Evolutionary conservation across 768 basidiomycete species (phyloP).

Genomic region (Amanita jacksonii): DNA sequence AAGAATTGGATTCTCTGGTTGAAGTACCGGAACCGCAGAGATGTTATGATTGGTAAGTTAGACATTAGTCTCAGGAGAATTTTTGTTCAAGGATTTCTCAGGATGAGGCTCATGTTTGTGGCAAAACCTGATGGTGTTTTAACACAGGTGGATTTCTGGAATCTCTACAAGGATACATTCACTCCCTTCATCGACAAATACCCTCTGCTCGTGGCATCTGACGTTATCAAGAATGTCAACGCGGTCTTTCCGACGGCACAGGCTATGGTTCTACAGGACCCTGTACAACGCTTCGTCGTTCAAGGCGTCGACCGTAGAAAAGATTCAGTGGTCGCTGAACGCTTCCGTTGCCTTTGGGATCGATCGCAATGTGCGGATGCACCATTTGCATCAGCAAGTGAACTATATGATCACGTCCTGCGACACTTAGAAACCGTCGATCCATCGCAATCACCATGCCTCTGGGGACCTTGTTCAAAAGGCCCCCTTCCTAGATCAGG

Average conservation of each 20-base stretch:
- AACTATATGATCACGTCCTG: constrained; percentile 66
- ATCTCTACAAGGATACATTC: constrained; percentile 81
- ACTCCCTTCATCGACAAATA: constrained; percentile 45
- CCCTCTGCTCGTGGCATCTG: constrained; percentile 71
- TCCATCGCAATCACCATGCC: constrained; percentile 40
- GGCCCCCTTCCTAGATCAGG: constrained; percentile 34
- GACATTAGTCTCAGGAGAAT: not conserved
- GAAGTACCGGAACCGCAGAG: constrained; percentile 62
- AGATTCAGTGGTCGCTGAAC: constrained; percentile 44
- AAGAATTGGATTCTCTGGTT: constrained; percentile 55
- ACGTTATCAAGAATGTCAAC: constrained; percentile 91
- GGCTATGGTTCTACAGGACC: constrained; percentile 76
- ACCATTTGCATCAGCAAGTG: constrained; percentile 42
- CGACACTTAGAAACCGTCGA: constrained; percentile 43
- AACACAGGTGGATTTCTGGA: constrained; percentile 95
- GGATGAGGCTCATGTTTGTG: constrained; percentile 91
- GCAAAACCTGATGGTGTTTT: constrained; percentile 69
- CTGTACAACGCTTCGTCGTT: constrained; percentile 75
- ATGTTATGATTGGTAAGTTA: constrained; percentile 69
- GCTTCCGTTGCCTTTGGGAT: constrained; percentile 75
- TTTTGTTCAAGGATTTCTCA: constrained; percentile 19
- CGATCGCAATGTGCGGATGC: constrained; percentile 42
- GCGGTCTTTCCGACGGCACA: constrained; percentile 77
- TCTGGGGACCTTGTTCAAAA: constrained; percentile 64
- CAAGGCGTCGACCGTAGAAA: constrained; percentile 71